Evolutionary conservation across 2,329 filamentous ascomycete species (phyloP), one percentile per base, ranked within the genome.

Genomic region (Fusarium sp.): DNA sequence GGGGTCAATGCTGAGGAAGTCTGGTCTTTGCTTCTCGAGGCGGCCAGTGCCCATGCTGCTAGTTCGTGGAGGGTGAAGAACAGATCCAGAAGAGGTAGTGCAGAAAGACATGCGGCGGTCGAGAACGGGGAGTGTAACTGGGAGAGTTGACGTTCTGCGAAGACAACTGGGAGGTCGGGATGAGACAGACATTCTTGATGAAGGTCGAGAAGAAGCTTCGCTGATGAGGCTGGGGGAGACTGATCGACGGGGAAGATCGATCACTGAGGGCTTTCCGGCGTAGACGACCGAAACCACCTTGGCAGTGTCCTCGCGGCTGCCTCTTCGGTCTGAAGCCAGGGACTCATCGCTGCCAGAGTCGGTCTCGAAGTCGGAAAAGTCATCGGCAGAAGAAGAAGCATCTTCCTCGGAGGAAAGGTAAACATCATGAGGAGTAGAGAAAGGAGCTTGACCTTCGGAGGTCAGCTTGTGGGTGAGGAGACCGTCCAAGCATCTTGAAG

Each of bases 331-430:
- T 7, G 74, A 68, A 71, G 71, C 53, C 54, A 74, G 66, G 8
- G 69, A 73, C 40, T 78, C 72, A 53, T 82, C 82, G 63, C 77
- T 82, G 22, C 80, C 81, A 51, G 83, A 85, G 68, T 87, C 84
- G 70, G 80, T 79, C 49, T 86, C 85, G 73, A 84, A 84, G 73
- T 88, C 86, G 59, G 87, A 89, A 67, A 86, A 86, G 77, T 88
- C 85, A 77, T 89, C 88, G 47, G 87, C 86, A 20, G 86, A 88
- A 3, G 89, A 89, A 3, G 89, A 90, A 30, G 85, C 88, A 68
- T 90, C 89, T 76, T 91, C 89, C 71, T 91, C 89, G 0, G 88
- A 90, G 3, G 88, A 90, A 27, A 91, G 85, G 77, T 91, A 91
- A 62, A 88, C 75, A 60, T 89, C 86, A 76, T 90, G 88, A 8